These are phyloP conservation scores for Zizania palustris DNA, from an alignment of 202 grass and related monocot genomes.

Conservation along the genomic window DNA sequence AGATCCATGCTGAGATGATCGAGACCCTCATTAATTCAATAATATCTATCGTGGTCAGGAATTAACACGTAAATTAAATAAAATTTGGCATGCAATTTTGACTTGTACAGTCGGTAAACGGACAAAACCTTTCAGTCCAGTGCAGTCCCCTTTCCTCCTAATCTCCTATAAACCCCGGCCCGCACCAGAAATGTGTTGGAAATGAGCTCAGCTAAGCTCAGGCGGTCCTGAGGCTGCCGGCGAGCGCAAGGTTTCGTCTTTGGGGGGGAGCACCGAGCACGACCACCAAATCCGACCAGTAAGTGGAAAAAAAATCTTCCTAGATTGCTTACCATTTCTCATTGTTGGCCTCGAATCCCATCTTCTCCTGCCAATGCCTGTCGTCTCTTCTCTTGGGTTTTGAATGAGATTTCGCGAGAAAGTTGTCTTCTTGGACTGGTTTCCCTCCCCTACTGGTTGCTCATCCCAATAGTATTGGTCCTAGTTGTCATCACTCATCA, in stretches of 20 bases:
- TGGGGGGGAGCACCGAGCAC: background rate
- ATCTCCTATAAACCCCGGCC: background rate
- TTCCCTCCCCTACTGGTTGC: background rate
- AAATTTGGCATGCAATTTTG: no score
- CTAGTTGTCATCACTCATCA: background rate
- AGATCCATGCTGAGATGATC: no score
- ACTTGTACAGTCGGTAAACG: no score
- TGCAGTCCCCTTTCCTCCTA: background rate
- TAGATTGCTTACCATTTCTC: background rate
- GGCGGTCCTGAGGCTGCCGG: background rate
- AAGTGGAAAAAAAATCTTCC: background rate
- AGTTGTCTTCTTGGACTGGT: conserved; percentile 7
- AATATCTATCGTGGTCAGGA: no score
- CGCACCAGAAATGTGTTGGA: background rate
- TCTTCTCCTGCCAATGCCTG: conserved; percentile 1
- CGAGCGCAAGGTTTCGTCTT: conserved; percentile 28
- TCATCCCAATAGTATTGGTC: background rate
- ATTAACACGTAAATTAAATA: no score
- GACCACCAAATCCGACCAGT: background rate
- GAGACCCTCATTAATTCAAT: no score
- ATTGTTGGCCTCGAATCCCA: conserved; percentile 8
- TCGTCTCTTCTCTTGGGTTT: background rate
- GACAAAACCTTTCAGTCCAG: no score
- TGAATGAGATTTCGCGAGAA: background rate
- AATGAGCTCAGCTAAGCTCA: conserved; percentile 24